Base-by-base conservation (phyloP, 2,329 filamentous ascomycete species). In the Aspergillus pseudoviridinutans region DNA sequence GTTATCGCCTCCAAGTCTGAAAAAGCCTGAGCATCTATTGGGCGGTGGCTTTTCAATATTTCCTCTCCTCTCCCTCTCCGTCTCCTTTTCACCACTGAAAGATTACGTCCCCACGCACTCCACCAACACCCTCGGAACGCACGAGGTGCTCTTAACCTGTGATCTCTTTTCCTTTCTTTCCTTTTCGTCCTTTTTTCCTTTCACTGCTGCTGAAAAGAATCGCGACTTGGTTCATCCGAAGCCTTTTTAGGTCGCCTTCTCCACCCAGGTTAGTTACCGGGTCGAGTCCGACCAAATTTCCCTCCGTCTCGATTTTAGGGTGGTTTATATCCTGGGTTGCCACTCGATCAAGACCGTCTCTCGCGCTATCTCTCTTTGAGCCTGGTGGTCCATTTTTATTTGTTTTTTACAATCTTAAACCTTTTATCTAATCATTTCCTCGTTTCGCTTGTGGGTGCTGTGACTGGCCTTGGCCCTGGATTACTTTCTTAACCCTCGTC, bases 121-220 rank as follows among this genome's bases (percentile, higher is more conserved):
- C 71, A 72, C 68, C 61, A 57, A 57, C 60, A 68, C 66, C 66
- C 69, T 73, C 72, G 71, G 70, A 73, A 71, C 69, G 70, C 72
- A 74, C 71, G 71, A 73, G 70, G 68, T 63, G 61, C 62, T 64
- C 65, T 54, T 22, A 54, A 58, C 57, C 12, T 17, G 22, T 24
- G 12, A 10, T 14, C 24, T 47, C 5, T 47, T 12, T 24, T 24
- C 5, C 12, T 14, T 24, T 24, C 61, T 62, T 64, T 65, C 7
- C 25, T 47, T 14, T 24, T 27, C 22, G 12, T 17, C 10, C n/a
- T 25, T 24, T 47, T 22, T 24, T 14, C 7, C 60, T 62, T 64
- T 65, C 61, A 60, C 59, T 64, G 58, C 64, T 68, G 64, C 64
- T 62, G 66, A 67, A 67, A 59, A 64, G 55, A 56, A 51, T 63